phyloP scores from a whole-genome alignment of 140 eudicot genomes.

The Flaveria floridana region DNA sequence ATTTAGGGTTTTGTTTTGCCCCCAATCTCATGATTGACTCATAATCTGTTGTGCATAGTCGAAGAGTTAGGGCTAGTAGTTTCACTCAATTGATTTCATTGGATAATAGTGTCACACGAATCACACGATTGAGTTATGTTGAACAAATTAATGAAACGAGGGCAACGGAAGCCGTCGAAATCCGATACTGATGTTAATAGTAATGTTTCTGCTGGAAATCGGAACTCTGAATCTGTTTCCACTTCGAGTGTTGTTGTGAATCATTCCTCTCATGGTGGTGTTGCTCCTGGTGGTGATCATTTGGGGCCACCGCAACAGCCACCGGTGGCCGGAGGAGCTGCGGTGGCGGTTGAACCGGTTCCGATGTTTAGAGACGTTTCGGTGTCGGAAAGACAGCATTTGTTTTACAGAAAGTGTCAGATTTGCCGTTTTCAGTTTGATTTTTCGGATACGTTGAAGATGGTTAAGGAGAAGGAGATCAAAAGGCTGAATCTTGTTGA shows the following conservation, averaged over 20 bases:
- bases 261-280: conserved; percentile 43
- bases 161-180: conserved; percentile 56
- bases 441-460: conserved; percentile 52
- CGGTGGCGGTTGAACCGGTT: conserved; percentile 41
- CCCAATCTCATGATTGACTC: conserved; percentile 10
- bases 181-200: conserved; percentile 46
- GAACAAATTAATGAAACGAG: conserved; percentile 56
- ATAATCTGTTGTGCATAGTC: background rate
- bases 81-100: background rate
- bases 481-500: conserved; percentile 60
- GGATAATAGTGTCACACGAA: background rate
- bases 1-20: conserved; percentile 29
- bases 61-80: conserved; percentile 22
- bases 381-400: conserved; percentile 43
- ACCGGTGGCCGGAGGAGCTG: conserved; percentile 5
- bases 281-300: conserved; percentile 2
- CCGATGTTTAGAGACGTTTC: conserved; percentile 56
- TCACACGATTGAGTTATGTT: conserved; percentile 41
- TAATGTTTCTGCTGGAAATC: conserved; percentile 33
- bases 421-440: conserved; percentile 55
- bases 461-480: conserved; percentile 63
- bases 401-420: conserved; percentile 48
- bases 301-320: conserved; percentile 20
- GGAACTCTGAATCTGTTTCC: conserved; percentile 39
- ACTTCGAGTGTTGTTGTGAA: conserved; percentile 48